phyloP scores from a whole-genome alignment of 2,329 filamentous ascomycete species.

The Arthrobotrys entomopaga region DNA sequence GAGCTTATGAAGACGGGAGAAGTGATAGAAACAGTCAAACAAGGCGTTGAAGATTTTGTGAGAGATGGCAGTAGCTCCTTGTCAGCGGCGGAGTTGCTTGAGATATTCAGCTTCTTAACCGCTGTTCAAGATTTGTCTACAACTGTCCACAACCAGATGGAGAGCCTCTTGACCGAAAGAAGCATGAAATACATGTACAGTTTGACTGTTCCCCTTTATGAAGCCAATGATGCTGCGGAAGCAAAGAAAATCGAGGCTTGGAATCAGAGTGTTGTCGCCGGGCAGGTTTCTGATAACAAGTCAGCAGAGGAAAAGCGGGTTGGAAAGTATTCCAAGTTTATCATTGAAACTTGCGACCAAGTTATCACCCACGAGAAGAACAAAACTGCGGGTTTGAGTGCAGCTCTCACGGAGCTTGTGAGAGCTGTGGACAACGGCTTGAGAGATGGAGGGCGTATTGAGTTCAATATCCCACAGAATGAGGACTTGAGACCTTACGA shows the following conservation, averaged over 20 bases:
- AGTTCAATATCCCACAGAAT: conserved; percentile 44
- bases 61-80: conserved; percentile 28
- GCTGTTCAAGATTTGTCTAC: conserved; percentile 50
- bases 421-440: conserved; percentile 29
- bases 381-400: conserved; percentile 25
- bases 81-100: conserved; percentile 27
- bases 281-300: conserved; percentile 49
- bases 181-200: conserved; percentile 55
- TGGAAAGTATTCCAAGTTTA: conserved; percentile 47
- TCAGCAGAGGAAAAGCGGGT: conserved; percentile 44
- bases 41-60: conserved; percentile 47
- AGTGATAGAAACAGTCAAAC: conserved; percentile 47
- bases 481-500: conserved; percentile 45
- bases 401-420: conserved; percentile 32
- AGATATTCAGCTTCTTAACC: conserved; percentile 47
- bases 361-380: conserved; percentile 43
- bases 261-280: conserved; percentile 48
- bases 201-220: conserved; percentile 46
- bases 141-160: conserved; percentile 50
- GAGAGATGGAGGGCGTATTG: conserved; percentile 39
- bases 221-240: conserved; percentile 47
- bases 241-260: conserved; percentile 54
- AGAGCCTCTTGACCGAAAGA: conserved; percentile 47
- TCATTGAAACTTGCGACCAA: conserved; percentile 40
- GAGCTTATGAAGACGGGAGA: conserved; percentile 49